Conservation (phyloP, 1,284 basidiomycete species). For the Naganishia cerealis region DNA sequence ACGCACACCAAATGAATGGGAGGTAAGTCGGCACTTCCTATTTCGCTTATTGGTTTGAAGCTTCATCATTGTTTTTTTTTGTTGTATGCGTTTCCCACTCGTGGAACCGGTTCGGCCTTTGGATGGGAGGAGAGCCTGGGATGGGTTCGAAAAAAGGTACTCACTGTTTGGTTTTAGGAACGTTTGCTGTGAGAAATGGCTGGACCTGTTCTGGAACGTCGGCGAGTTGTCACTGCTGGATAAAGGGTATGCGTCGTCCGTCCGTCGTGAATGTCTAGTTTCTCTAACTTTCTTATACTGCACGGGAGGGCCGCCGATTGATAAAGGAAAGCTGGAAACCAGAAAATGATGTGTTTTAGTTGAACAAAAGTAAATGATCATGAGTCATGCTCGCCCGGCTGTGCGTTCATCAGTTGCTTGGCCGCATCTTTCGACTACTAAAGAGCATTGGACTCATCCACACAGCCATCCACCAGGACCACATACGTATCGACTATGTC, state of each 20-base stretch:
- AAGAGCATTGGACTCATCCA: not conserved
- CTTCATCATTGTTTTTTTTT: slow-evolving; percentile 18
- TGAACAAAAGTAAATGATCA: not conserved
- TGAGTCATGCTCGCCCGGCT: slow-evolving; percentile 4
- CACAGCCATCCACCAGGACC: not conserved
- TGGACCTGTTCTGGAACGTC: no score
- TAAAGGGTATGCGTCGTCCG: not conserved
- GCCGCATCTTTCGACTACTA: not conserved
- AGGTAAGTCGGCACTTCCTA: slow-evolving; percentile 30
- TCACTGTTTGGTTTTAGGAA: no score
- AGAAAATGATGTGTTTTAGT: not conserved
- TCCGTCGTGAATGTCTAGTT: no score
- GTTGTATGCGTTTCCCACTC: not conserved
- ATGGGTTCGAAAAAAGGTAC: no score
- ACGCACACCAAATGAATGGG: slow-evolving; percentile 2
- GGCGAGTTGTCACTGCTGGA: no score
- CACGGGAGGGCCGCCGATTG: not conserved
- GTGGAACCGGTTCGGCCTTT: not conserved
- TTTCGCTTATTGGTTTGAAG: slow-evolving; percentile 16
- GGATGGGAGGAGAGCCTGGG: not conserved
- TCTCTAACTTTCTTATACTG: no score
- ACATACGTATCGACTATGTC: not conserved
- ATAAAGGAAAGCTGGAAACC: not conserved
- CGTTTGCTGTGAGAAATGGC: not conserved
- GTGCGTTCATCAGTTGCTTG: not conserved